Conservation (phyloP, 2,329 filamentous ascomycete genomes). For the Aspergillus sclerotialis region DNA sequence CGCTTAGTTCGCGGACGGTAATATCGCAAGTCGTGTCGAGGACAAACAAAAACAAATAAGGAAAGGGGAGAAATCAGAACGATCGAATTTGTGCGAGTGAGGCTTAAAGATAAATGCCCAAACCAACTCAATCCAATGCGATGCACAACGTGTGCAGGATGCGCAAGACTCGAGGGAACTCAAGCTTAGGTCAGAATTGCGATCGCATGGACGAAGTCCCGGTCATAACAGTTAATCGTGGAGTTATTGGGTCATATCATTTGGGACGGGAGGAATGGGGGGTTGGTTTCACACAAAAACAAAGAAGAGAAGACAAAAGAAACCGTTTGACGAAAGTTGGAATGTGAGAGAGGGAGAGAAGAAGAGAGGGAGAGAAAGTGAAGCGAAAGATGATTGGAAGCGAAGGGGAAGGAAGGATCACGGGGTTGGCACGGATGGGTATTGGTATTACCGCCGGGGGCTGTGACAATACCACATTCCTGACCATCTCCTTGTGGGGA, state of each 20-base stretch:
- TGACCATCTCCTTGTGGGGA: too few relatives aligned
- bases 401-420: conserved; percentile 3
- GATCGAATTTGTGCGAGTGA: background rate
- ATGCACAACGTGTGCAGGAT: background rate
- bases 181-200: background rate
- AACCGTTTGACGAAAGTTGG: conserved; percentile 4
- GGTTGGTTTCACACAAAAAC: too few relatives aligned
- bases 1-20: background rate
- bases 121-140: too few relatives aligned
- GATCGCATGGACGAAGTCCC: background rate
- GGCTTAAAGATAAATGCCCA: background rate
- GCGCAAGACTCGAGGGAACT: background rate
- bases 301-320: too few relatives aligned
- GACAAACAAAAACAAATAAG: background rate
- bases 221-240: too few relatives aligned
- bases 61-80: background rate
- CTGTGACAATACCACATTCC: too few relatives aligned
- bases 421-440: background rate
- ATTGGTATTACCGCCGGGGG: too few relatives aligned
- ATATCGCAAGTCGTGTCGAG: background rate
- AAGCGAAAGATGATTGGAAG: conserved; percentile 12
- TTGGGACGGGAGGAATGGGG: conserved; percentile 1
- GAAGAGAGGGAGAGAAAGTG: conserved; percentile 7
- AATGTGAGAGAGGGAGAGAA: conserved; percentile 3
- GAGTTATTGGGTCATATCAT: background rate